Evolutionary conservation across 2,329 filamentous ascomycete species (phyloP), one percentile per base, ranked within the genome.

Genomic region (Acrodontium crateriforme): DNA sequence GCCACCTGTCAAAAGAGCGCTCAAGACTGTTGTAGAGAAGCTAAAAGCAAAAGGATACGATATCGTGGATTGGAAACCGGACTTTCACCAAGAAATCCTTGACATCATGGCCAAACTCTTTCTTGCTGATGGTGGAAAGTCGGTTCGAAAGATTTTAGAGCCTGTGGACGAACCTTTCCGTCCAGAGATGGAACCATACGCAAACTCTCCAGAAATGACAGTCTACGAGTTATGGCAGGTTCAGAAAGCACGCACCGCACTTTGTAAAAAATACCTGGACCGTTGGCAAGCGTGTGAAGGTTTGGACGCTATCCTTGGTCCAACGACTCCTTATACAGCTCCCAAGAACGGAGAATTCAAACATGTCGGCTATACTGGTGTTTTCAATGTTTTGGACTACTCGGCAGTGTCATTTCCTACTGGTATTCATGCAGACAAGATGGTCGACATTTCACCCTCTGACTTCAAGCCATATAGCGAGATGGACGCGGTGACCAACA

Each of bases 1-100:
- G 33, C 71, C 71, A 0, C 71, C 71, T 0, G 59, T 75, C 19
- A 53, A 53, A 1, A 54, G 73, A 21, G 74, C 71, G 1, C 43
- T 80, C 20, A 55, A 58, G 28, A 61, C 69, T 28, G 60, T 70
- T 0, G 65, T 65, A 0, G 59, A 61, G 9, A 65, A 65, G 46
- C 38, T 78, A 32, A 56, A 54, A 41, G 37, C 52, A 34, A 57
- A 63, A 18, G 58, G 65, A 11, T 59, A 71, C 39, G 62, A 75
- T 24, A 46, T 75, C 31, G 53, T 74, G 3, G 62, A 72, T 3
- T 68, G 71, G 62, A 48, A 67, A 39, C 52, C 66, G 13, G 56
- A 62, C 37, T 58, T 65, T 29, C 74, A 74, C 37, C 45, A 52
- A 11, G 53, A 65, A 28, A 63, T 62, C 0, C 57, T 68, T 47